Conservation (phyloP, 1,284 basidiomycete species). For the Ceratobasidium sp. region DNA sequence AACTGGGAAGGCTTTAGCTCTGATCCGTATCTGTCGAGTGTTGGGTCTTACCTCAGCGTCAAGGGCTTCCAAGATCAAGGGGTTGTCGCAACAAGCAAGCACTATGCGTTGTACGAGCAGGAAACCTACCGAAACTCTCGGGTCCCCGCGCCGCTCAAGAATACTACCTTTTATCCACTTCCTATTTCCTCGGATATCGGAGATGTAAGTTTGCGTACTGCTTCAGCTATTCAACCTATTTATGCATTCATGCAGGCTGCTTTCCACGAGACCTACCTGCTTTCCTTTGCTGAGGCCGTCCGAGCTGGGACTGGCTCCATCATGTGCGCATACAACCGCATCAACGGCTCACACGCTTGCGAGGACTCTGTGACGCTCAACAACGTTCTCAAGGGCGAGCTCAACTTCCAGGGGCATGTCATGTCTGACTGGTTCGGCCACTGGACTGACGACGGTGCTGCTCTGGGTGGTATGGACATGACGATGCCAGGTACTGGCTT, state of each 20-base stretch:
- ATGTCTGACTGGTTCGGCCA: constrained; percentile 48
- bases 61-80: constrained; percentile 53
- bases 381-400: constrained; percentile 78
- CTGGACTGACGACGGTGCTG: constrained; percentile 51
- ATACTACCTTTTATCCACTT: neutral
- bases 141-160: neutral
- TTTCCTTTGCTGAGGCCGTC: constrained; percentile 59
- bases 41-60: constrained; percentile 53
- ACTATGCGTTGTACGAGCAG: constrained; percentile 45
- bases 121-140: constrained; percentile 34
- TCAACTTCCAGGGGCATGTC: constrained; percentile 57
- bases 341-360: constrained; percentile 82
- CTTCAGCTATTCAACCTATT: constrained; percentile 49
- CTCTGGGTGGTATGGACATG: constrained; percentile 48
- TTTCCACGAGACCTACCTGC: constrained; percentile 47
- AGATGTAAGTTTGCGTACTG: constrained; percentile 7
- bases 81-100: constrained; percentile 54
- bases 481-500: constrained; percentile 51
- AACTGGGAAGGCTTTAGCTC: constrained; percentile 55
- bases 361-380: constrained; percentile 79
- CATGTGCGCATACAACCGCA: constrained; percentile 74
- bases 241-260: constrained; percentile 48
- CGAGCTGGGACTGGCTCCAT: constrained; percentile 76
- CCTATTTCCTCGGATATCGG: constrained; percentile 18
- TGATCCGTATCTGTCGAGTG: too few relatives aligned